Percentiles rank a stretch among this genome's conserved stretches.
Conservation (phyloP, 208 protist species). For the Trypanosoma scelopori region DNA sequence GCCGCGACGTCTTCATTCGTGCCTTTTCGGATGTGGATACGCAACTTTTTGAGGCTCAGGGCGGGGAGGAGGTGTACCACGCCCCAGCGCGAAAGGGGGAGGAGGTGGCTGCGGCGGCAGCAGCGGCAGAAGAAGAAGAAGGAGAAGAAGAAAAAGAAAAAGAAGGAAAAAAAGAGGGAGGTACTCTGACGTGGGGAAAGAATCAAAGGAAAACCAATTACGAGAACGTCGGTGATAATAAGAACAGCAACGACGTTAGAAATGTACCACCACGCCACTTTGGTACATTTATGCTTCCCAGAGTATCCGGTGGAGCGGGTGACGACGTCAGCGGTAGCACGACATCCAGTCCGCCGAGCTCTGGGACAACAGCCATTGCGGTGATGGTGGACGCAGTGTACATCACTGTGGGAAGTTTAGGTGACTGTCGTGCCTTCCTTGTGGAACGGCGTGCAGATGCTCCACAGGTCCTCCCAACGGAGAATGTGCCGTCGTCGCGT, state of each 20-base stretch:
- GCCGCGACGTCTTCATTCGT: not conserved
- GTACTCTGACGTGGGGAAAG: too few species aligned
- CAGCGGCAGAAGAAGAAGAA: not conserved
- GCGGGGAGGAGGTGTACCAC: not conserved
- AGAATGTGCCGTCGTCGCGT: too few species aligned
- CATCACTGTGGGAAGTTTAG: constrained; percentile 30
- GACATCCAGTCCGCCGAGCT: not conserved
- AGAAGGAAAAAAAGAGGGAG: too few species aligned
- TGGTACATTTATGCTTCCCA: too few species aligned
- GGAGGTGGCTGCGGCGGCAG: too few species aligned
- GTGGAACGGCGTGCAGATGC: constrained; percentile 18
- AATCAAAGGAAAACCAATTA: too few species aligned
- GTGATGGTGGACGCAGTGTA: constrained; percentile 12
- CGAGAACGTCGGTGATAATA: too few species aligned
- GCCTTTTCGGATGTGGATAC: constrained; percentile 1
- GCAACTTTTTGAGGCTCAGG: not conserved
- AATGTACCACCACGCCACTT: too few species aligned
- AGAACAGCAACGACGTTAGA: too few species aligned
- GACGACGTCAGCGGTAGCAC: too few species aligned
- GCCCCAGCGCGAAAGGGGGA: not conserved
- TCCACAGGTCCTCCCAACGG: not conserved
- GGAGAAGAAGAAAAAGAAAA: too few species aligned
- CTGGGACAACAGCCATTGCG: constrained; percentile 23
- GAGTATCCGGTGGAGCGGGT: too few species aligned
- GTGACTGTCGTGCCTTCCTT: constrained; percentile 28